These are phyloP conservation scores for Trichophyton verrucosum DNA, from an alignment of 2,329 filamentous ascomycete genomes.

Conservation along the genomic window DNA sequence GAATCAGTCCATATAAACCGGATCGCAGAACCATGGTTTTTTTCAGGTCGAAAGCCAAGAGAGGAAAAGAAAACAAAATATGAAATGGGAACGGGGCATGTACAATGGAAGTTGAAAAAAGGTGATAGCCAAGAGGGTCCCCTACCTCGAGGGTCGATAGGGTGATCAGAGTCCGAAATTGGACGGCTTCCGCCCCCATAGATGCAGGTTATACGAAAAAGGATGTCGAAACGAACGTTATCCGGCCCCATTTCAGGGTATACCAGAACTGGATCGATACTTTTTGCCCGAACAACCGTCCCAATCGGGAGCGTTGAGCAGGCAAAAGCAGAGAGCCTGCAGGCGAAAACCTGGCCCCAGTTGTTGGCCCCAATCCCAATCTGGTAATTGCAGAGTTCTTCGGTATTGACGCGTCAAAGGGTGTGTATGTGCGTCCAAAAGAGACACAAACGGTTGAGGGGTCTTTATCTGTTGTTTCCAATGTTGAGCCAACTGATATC, in stretches of 20 bases:
- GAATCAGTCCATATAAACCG: not conserved
- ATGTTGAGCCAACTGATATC: constrained; percentile 37
- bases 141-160: not conserved
- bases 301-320: not conserved
- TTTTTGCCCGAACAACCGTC: not conserved
- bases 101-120: not conserved
- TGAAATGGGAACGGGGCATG: not conserved
- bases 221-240: not conserved
- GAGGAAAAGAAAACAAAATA: not conserved
- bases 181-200: not conserved
- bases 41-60: not conserved
- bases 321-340: not conserved
- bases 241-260: not conserved
- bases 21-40: not conserved
- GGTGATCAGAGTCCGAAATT: not conserved
- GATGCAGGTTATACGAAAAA: not conserved
- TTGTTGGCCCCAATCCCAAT: not conserved
- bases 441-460: not conserved
- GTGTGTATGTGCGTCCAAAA: not conserved
- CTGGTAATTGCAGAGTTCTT: not conserved
- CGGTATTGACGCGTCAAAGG: not conserved
- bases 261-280: not conserved
- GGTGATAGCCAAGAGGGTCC: not conserved
- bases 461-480: constrained; percentile 7
- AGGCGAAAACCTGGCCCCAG: not conserved